A percentile compares a stretch with the other conserved stretches of the same genome.
phyloP scores from a whole-genome alignment of 1,284 basidiomycete genomes.

The Marasmius tenuissimus region DNA sequence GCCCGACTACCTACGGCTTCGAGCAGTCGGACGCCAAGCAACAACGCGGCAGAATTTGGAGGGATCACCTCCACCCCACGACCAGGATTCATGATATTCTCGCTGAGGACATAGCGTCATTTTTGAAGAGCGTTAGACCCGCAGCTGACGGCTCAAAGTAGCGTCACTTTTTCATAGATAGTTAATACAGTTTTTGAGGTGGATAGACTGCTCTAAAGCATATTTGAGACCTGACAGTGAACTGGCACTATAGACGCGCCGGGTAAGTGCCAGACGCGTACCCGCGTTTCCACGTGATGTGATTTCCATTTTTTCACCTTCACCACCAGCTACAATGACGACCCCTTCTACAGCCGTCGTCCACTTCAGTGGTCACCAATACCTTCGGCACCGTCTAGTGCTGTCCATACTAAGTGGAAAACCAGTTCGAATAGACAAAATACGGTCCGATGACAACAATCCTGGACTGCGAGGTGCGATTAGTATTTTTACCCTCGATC shows the following conservation, averaged over 20 bases:
- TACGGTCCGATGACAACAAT: slow-evolving; percentile 90
- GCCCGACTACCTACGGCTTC: slow-evolving; percentile 44
- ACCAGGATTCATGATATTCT: slow-evolving; percentile 43
- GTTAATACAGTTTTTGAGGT: no score
- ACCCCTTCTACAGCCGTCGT: slow-evolving; percentile 27
- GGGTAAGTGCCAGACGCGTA: no score
- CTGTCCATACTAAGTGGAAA: slow-evolving; percentile 89
- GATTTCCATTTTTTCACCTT: background rate
- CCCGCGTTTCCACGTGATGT: no score
- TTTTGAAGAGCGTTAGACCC: slow-evolving; percentile 23
- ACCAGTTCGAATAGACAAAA: slow-evolving; percentile 84
- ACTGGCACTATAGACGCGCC: no score
- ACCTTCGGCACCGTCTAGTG: slow-evolving; percentile 84
- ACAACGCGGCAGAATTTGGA: slow-evolving; percentile 46
- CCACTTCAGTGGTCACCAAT: slow-evolving; percentile 77
- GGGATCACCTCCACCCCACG: slow-evolving; percentile 50
- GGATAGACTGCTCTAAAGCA: no score
- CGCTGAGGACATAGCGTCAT: slow-evolving; percentile 37
- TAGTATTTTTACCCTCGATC: background rate
- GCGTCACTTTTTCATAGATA: no score
- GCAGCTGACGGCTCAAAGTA: no score
- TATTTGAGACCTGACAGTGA: no score
- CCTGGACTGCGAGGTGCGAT: slow-evolving; percentile 84
- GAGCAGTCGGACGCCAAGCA: slow-evolving; percentile 26
- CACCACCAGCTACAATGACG: background rate